Base-by-base conservation (phyloP, 768 basidiomycete genomes). In the Suillus weaverae region DNA sequence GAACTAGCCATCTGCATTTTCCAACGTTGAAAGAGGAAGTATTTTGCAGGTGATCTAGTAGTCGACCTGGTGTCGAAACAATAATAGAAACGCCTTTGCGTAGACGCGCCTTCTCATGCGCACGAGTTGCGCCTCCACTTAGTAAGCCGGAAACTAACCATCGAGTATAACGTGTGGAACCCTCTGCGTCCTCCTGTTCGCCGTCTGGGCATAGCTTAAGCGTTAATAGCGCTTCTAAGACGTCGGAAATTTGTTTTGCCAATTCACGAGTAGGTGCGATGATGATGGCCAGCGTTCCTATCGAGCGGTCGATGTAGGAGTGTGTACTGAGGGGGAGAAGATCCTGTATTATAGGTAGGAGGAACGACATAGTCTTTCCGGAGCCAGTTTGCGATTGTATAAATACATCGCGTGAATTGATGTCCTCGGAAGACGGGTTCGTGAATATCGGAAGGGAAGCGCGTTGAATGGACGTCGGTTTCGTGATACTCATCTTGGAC, bases 301-400 rank as follows among this genome's bases (percentile, higher is more conserved):
- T 92, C 0, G 91, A 92, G 43, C 97, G 87, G 76, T 97, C 95
- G 69, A 98, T 97, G 72, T 92, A 97, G 5, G 94, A 95, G n/a
- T 89, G 83, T 14, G 89, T 86, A 63, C 93, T 91, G 59, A 98
- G 83, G 1, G 95, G 94, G 41, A 99, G 85, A 61, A 99, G 89
- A 75, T 97, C 95, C 67, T 98, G 94, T 51, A 99, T 85, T 75
- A 99, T 94, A 33, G 97, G 97, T 13, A 99, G 86, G 30, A 99
- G 85, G 80, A 92, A 99, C 4, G 95, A 86, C 30, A 98, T 80
- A 0, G 96, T 98, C 79, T 98, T 99, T 72, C 97, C 97, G 0
- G 96, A 98, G 62, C 97, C 97, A 10, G 97, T 98, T 74, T 98
- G 95, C 14, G 95, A 93, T 76, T 97, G 96, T 63, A 98, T 92